Evolutionary conservation across 352 stramenopile genomes (phyloP), one percentile per base, ranked within the genome.

Genomic region (Blastocystis sp.): DNA sequence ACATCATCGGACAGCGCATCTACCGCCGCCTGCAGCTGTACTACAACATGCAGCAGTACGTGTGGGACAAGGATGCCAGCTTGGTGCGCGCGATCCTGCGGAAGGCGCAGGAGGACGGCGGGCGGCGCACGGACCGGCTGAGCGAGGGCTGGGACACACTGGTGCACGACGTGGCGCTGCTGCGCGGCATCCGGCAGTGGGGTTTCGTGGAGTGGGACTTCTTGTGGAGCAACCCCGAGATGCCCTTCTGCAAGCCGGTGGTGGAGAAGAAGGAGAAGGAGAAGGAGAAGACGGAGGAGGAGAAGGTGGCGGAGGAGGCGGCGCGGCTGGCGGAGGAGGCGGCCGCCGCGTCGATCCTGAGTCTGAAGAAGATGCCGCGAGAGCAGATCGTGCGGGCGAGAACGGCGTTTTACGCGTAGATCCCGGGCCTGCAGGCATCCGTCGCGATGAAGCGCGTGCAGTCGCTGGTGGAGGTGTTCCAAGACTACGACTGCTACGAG

Each of bases 201-300:
- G 77, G 77, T 40, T 78, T 87, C 34, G 60, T 76, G 17, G 77
- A 87, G 52, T 87, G 77, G 77, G 77, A 87, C 21, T 52, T 87
- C 21, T n/a, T 87, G 24, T 87, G 77, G 77, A 71, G 42, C 17
- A 57, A 87, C n/a, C 59, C 61, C 9, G 77, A 87, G 28, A 74
- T 74, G 42, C 77, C 77, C n/a, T 87, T 87, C 42, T 38, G 9
- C 38, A 87, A 76, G 17, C 77, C 77, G 11, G 65, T 76, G 19
- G 40, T 19, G 21, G 65, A 87, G 17, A 74, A 76, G 65, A 87
- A 87, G 61, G 48, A 79, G 10, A 57, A 78, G 42, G 28, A 34
- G 28, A 34, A 34, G 28, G 28, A 34, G 28, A 34, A 34, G 28
- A 10, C 28, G 24, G 42, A 76, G 42, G 38, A 80, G 28, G 43